Evolutionary conservation across 805 yeast genomes (phyloP).

Genomic region (Wickerhamiella vanderwaltii): DNA sequence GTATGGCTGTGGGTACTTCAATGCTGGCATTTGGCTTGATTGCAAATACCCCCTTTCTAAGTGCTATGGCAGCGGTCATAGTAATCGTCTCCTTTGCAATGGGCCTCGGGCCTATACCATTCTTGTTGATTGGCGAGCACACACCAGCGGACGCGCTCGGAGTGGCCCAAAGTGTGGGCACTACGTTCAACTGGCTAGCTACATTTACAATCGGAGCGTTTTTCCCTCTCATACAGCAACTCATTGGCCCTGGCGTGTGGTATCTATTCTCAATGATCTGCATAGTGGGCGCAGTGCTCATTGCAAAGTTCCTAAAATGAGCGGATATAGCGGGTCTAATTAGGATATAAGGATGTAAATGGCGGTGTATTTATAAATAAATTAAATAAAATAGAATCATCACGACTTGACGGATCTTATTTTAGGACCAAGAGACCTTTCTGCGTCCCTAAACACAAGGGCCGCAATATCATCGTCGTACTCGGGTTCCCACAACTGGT

Average conservation of each 20-base stretch:
- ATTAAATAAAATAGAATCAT: no score
- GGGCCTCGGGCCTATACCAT: constrained; percentile 94
- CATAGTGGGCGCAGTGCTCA: constrained; percentile 36
- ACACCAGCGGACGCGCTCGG: constrained; percentile 70
- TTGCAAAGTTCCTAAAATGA: no score
- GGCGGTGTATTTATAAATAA: constrained; percentile 10
- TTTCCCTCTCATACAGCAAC: constrained; percentile 59
- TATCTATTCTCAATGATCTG: constrained; percentile 44
- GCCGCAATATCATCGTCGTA: constrained; percentile 8
- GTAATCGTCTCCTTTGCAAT: constrained; percentile 80
- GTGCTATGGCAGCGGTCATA: constrained; percentile 52
- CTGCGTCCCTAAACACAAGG: constrained; percentile 1
- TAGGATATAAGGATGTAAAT: no score
- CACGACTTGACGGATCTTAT: background rate
- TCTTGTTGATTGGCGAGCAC: constrained; percentile 76
- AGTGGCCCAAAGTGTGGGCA: constrained; percentile 86
- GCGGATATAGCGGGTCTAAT: no score
- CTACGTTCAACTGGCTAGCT: constrained; percentile 81
- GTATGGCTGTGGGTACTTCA: constrained; percentile 57
- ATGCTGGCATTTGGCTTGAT: constrained; percentile 57
- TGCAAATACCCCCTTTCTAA: constrained; percentile 33
- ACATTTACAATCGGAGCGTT: constrained; percentile 63
- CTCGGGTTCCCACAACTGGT: constrained; percentile 11
- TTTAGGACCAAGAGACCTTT: background rate
- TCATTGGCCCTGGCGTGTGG: constrained; percentile 70